Percentiles rank a stretch among this genome's conserved stretches.
Conservation (phyloP, 441 rosid species). For the Mallotus repandus region DNA sequence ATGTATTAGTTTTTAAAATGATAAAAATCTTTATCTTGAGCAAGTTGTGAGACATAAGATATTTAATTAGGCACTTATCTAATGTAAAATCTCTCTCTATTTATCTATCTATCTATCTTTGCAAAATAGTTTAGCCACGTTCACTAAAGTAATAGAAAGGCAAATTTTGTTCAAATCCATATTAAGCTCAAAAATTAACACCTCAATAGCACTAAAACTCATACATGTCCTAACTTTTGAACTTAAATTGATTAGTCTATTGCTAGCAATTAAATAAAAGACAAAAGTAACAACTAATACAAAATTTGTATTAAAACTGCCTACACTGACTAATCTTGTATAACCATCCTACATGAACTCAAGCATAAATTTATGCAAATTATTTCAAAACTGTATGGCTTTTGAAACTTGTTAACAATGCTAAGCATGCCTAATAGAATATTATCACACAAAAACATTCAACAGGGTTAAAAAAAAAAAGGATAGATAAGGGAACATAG, state of each 20-base stretch:
- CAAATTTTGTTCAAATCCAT: not conserved
- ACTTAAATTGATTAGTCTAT: too few species aligned
- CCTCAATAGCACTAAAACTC: not conserved
- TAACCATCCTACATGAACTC: not conserved
- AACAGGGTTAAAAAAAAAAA: not conserved
- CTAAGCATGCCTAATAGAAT: not conserved
- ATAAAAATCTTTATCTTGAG: not conserved
- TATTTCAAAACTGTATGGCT: not conserved
- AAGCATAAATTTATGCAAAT: not conserved
- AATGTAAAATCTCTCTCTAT: too few species aligned
- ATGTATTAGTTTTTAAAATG: not conserved
- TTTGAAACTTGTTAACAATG: conserved; percentile 13
- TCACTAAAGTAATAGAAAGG: conserved; percentile 14
- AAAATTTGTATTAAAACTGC: too few species aligned
- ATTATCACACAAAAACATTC: not conserved
- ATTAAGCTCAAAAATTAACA: not conserved
- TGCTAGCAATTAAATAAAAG: too few species aligned
- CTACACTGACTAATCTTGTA: too few species aligned
- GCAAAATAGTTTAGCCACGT: conserved; percentile 30
- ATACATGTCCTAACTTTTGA: not conserved
- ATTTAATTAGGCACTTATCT: not conserved
- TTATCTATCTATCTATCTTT: conserved; percentile 39
- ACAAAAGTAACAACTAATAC: too few species aligned
- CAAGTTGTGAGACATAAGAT: too few species aligned
- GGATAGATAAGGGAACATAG: not conserved